Conservation (phyloP, 257 asterid genomes). For the Forsythia suspensa region DNA sequence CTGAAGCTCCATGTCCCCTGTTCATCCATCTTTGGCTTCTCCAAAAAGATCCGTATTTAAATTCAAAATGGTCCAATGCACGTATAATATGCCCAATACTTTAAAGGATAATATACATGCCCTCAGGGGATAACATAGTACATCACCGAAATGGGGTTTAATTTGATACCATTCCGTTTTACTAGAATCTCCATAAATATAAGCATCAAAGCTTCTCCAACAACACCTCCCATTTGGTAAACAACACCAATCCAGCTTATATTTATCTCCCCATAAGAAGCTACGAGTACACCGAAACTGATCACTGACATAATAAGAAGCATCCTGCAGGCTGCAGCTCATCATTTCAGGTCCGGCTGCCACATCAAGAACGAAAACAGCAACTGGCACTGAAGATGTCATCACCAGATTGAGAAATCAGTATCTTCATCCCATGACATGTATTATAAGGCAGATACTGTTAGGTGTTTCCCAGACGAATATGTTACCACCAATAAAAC, state of each 20-base stretch:
- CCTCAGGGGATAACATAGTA: conserved; percentile 99
- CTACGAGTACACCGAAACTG: conserved; percentile 92
- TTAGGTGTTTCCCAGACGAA: neutral
- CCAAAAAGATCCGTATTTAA: conserved; percentile 66
- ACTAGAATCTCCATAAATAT: conserved; percentile 94
- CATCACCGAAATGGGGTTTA: conserved; percentile 93
- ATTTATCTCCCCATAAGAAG: conserved; percentile 88
- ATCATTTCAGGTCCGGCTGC: conserved; percentile 92
- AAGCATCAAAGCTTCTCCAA: conserved; percentile 95
- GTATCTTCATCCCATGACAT: conserved; percentile 1
- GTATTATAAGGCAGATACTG: conserved; percentile 6
- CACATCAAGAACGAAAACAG: conserved; percentile 92
- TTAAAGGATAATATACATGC: conserved; percentile 38
- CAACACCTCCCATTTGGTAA: conserved; percentile 99
- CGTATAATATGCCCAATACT: neutral
- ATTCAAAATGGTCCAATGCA: neutral
- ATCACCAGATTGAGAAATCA: conserved; percentile 19
- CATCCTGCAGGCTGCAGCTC: conserved; percentile 87
- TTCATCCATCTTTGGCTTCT: conserved; percentile 88
- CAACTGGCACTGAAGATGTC: conserved; percentile 87
- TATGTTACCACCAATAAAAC: neutral
- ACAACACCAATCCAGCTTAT: conserved; percentile 97
- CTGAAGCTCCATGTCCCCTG: conserved; percentile 70
- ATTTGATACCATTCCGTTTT: conserved; percentile 85
- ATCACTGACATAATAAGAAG: conserved; percentile 92